A percentile compares a stretch with the other conserved stretches of the same genome.
phyloP scores from a whole-genome alignment of 1,139 yeast genomes.

The Yamadazyma atmosphaerica region DNA sequence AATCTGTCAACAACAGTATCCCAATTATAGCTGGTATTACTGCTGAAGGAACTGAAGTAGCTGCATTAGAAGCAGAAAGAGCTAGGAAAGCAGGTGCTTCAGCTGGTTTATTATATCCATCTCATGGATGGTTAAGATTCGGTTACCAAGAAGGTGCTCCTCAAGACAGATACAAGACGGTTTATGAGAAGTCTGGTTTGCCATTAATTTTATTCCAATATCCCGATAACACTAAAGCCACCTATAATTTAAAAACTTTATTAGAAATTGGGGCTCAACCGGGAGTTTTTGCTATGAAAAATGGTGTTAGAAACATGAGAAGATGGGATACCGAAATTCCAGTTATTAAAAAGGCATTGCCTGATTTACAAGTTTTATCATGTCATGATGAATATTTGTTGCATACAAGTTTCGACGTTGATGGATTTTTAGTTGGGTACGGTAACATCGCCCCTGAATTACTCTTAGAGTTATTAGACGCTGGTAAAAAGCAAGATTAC shows the following conservation, averaged over 20 bases:
- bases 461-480: background rate
- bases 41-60: slow-evolving; percentile 2
- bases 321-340: slow-evolving; percentile 3
- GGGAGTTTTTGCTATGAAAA: slow-evolving; percentile 2
- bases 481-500: slow-evolving; percentile 2
- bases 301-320: slow-evolving; percentile 3
- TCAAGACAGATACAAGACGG: slow-evolving; percentile 2
- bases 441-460: slow-evolving; percentile 2
- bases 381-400: slow-evolving; percentile 2
- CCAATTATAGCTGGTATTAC: slow-evolving; percentile 3
- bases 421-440: slow-evolving; percentile 2
- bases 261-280: slow-evolving; percentile 2
- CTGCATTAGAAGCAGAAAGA: slow-evolving; percentile 1
- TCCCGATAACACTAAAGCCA: slow-evolving; percentile 3
- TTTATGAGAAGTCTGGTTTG: slow-evolving; percentile 1
- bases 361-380: slow-evolving; percentile 1
- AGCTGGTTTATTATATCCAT: slow-evolving; percentile 3
- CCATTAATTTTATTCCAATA: slow-evolving; percentile 2
- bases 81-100: slow-evolving; percentile 2
- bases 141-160: slow-evolving; percentile 3
- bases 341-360: background rate
- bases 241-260: slow-evolving; percentile 1
- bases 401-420: slow-evolving; percentile 2
- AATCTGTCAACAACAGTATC: slow-evolving; percentile 1
- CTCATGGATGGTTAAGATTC: slow-evolving; percentile 2